Conservation (phyloP, 2,329 filamentous ascomycete species). For the Colletotrichum tropicale region DNA sequence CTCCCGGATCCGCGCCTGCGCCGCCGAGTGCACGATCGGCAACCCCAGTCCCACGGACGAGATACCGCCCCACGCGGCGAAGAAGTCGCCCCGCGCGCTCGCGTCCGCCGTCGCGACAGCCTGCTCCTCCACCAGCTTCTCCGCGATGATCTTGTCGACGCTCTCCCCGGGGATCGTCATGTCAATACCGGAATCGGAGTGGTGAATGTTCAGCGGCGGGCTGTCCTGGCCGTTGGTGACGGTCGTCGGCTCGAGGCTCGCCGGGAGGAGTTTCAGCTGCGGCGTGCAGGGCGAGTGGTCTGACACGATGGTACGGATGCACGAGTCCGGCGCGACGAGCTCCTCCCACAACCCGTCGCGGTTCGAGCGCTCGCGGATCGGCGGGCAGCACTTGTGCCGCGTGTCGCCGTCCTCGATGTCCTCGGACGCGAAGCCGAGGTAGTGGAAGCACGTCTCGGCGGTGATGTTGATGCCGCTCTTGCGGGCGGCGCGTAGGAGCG, state of each 20-base stretch:
- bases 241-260: conserved; percentile 51
- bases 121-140: conserved; percentile 30
- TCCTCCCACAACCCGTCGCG: conserved; percentile 89
- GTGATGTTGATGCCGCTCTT: conserved; percentile 81
- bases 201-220: conserved; percentile 39
- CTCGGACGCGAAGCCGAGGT: conserved; percentile 84
- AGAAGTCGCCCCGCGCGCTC: conserved; percentile 76
- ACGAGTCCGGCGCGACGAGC: conserved; percentile 71
- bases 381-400: conserved; percentile 93
- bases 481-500: conserved; percentile 77
- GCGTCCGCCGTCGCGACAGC: conserved; percentile 39
- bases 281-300: conserved; percentile 98
- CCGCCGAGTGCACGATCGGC: conserved; percentile 85
- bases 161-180: conserved; percentile 39
- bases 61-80: conserved; percentile 95
- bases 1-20: conserved; percentile 62
- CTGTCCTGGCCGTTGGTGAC: not conserved
- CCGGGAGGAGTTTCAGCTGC: conserved; percentile 85
- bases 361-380: conserved; percentile 82
- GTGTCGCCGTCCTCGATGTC: conserved; percentile 85
- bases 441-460: conserved; percentile 95
- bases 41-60: conserved; percentile 91
- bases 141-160: conserved; percentile 25
- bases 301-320: conserved; percentile 90
- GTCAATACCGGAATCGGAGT: conserved; percentile 60